Base-by-base conservation (phyloP, 805 yeast genomes). In the Sugiyamaella americana region DNA sequence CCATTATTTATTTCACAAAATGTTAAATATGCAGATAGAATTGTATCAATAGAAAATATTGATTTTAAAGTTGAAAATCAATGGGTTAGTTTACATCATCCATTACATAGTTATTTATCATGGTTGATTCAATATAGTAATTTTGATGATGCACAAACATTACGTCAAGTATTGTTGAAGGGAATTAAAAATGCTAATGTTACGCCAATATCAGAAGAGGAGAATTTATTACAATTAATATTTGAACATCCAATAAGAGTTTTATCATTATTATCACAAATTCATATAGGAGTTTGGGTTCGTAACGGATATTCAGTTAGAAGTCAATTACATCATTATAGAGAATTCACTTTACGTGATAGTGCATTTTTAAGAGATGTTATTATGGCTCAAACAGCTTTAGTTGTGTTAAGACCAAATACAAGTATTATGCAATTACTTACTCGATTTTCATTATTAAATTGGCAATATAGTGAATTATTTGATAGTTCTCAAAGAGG, bases 271-370 rank as follows among this genome's bases (percentile, higher is more conserved):
- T 65, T 87, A 53, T 79, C 96, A 0, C 97, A 93, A 58, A 84
- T 91, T 5, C 82, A 86, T 50, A 80, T 84, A 0, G 96, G 96
- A 0, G 75, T 84, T 47, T 91, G 98, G 98, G 96, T 91, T 0
- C 75, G 98, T 58, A 91, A 91, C 64, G 98, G 98, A 0, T 75
- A 78, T 49, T 82, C 89, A 36, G 80, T 87, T 3, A 73, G 84
- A 36, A 79, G 81, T 21, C 98, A 91, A 59, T 72, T 84, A 52
- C 83, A 80, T 54, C 79, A 88, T 47, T 91, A 91, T 61, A 75
- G 84, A 35, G 82, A 78, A 49, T 75, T 88, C 10, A 84, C 87
- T 3, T 72, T 89, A 42, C 71, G 97, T 46, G 97, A 89, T 52
- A 78, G 79, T 50, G 95, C 96, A 0, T 89, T 74, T 59, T 71